A percentile compares a stretch with the other conserved stretches of the same genome.
phyloP scores from a whole-genome alignment of 1,284 basidiomycete species.

The Rhizoctonia solani region DNA sequence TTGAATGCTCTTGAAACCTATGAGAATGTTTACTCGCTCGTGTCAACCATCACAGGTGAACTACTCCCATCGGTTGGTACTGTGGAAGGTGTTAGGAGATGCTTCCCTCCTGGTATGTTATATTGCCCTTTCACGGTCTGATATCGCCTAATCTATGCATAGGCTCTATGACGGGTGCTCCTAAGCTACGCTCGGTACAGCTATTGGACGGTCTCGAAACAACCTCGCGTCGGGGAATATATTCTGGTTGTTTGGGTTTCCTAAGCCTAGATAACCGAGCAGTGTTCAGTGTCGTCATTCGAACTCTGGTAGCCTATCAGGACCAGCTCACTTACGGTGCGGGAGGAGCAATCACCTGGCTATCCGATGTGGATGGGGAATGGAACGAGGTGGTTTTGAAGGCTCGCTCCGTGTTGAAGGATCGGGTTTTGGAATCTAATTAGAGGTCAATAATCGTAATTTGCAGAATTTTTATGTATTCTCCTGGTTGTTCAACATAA shows the following conservation, averaged over 20 bases:
- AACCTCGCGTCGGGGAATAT: slow-evolving; percentile 66
- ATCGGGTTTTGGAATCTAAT: background rate
- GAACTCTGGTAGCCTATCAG: slow-evolving; percentile 85
- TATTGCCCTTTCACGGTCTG: background rate
- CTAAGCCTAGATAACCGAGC: slow-evolving; percentile 87
- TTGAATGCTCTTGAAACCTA: slow-evolving; percentile 93
- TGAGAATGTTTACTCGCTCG: slow-evolving; percentile 94
- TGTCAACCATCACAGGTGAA: slow-evolving; percentile 76
- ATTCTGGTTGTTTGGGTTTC: slow-evolving; percentile 95
- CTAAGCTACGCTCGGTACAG: slow-evolving; percentile 91
- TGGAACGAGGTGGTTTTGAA: slow-evolving; percentile 84
- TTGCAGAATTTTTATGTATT: background rate
- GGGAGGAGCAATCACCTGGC: slow-evolving; percentile 93
- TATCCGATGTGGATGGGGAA: slow-evolving; percentile 84
- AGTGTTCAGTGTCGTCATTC: slow-evolving; percentile 95
- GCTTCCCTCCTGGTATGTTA: slow-evolving; percentile 81
- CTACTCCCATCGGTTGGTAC: slow-evolving; percentile 45
- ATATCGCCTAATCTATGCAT: background rate
- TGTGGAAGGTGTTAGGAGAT: slow-evolving; percentile 46
- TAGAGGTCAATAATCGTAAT: background rate
- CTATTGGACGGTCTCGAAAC: slow-evolving; percentile 82
- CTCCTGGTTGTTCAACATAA: background rate
- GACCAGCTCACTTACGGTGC: slow-evolving; percentile 65
- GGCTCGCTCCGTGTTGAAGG: slow-evolving; percentile 16
- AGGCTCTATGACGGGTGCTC: slow-evolving; percentile 98